Percentiles rank a stretch among this genome's conserved stretches.
Conservation (phyloP, 1,284 basidiomycete genomes). For the Mycena citricolor region DNA sequence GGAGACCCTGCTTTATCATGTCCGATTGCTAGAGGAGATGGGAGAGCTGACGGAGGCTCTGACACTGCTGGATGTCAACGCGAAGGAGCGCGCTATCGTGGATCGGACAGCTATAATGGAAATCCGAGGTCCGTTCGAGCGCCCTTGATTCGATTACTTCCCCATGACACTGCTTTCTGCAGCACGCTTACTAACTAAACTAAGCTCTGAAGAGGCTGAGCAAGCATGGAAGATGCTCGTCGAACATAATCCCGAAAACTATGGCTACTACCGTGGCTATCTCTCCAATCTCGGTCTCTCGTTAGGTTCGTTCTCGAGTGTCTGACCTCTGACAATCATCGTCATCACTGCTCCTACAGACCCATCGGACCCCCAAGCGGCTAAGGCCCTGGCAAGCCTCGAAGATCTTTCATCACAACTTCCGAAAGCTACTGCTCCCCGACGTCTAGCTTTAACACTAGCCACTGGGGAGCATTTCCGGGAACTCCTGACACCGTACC, state of each 20-base stretch:
- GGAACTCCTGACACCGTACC: conserved; percentile 66
- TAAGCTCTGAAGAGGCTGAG: conserved; percentile 69
- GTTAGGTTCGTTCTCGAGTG: conserved; percentile 47
- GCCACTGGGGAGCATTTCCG: conserved; percentile 66
- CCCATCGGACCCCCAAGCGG: conserved; percentile 28
- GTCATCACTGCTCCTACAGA: conserved; percentile 1
- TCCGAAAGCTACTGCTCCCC: conserved; percentile 73
- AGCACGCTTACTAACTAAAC: conserved; percentile 73
- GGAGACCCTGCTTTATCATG: conserved; percentile 83
- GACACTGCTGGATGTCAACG: conserved; percentile 61
- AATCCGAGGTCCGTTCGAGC: conserved; percentile 55
- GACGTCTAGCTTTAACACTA: conserved; percentile 69
- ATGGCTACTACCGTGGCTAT: conserved; percentile 79
- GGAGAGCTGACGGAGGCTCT: conserved; percentile 67
- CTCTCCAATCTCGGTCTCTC: conserved; percentile 67
- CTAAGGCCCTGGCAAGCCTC: conserved; percentile 58
- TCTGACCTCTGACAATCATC: neutral
- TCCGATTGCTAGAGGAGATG: conserved; percentile 77
- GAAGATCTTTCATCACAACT: conserved; percentile 59
- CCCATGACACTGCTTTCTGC: conserved; percentile 22
- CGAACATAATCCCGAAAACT: conserved; percentile 84
- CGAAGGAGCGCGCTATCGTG: conserved; percentile 66
- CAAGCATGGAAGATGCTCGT: conserved; percentile 80
- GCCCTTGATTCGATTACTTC: conserved; percentile 17
- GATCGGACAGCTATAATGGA: conserved; percentile 74